Evolutionary conservation across 768 basidiomycete species (phyloP).

Genomic region (Suillus subalutaceus): DNA sequence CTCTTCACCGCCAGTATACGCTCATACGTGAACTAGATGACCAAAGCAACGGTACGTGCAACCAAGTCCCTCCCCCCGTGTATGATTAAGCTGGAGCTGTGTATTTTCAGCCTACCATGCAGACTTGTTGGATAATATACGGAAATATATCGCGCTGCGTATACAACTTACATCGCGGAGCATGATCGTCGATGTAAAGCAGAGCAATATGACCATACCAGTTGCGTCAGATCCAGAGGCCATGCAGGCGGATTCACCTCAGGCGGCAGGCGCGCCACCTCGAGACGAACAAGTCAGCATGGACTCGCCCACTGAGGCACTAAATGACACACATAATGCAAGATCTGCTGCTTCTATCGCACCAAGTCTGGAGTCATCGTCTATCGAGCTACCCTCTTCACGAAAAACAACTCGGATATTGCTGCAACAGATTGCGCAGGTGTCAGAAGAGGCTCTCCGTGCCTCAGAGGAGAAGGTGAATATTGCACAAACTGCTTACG

Average conservation of each 20-base stretch:
- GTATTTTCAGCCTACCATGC: constrained; percentile 39
- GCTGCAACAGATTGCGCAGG: constrained; percentile 58
- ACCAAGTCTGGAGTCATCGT: not conserved
- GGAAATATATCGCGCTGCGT: constrained; percentile 48
- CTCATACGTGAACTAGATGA: constrained; percentile 76
- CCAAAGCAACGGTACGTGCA: constrained; percentile 54
- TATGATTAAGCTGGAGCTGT: constrained; percentile 11
- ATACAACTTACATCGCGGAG: constrained; percentile 23
- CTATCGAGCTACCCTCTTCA: constrained; percentile 7
- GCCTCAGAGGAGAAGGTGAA: constrained; percentile 80
- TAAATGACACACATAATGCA: not conserved
- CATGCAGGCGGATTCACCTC: constrained; percentile 8
- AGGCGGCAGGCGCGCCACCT: constrained; percentile 11
- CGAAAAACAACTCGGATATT: constrained; percentile 49
- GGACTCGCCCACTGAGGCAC: not conserved
- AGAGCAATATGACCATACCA: not conserved
- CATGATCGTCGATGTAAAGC: not conserved
- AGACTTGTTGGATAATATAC: constrained; percentile 47
- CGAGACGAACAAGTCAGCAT: not conserved
- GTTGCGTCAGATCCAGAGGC: not conserved
- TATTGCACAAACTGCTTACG: constrained; percentile 68
- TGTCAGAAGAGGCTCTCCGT: constrained; percentile 61
- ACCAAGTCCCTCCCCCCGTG: not conserved
- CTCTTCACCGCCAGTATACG: constrained; percentile 69
- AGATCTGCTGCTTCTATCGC: not conserved